These are phyloP conservation scores for Colletotrichum kahawae DNA, from an alignment of 2,329 filamentous ascomycete species.

Conservation along the genomic window DNA sequence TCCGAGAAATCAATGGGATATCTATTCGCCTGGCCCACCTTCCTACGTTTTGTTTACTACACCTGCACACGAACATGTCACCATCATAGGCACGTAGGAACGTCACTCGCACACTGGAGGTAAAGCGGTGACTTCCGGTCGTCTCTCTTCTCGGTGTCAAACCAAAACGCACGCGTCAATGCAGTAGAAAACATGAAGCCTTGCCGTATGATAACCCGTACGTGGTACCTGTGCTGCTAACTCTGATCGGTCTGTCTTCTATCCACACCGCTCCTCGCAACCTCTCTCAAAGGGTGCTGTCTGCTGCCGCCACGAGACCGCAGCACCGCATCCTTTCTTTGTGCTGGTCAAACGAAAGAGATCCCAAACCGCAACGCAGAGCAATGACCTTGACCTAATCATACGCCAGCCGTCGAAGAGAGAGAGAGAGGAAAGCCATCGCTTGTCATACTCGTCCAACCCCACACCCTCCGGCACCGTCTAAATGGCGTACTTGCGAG, in stretches of 20 bases:
- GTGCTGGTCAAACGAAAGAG: slow-evolving; percentile 15
- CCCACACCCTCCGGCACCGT: slow-evolving; percentile 22
- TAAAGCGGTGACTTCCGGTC: not conserved
- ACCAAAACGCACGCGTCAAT: slow-evolving; percentile 25
- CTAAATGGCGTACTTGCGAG: slow-evolving; percentile 97
- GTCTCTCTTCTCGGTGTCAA: slow-evolving; percentile 16
- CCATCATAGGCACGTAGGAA: not conserved
- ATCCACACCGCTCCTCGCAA: slow-evolving; percentile 18
- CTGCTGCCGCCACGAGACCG: not conserved
- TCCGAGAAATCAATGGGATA: fast-evolving
- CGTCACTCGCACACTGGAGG: not conserved
- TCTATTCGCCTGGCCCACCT: not conserved
- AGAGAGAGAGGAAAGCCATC: slow-evolving; percentile 18
- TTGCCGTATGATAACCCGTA: slow-evolving; percentile 41
- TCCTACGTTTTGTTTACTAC: not conserved
- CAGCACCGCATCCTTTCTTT: not conserved
- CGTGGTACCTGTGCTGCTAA: slow-evolving; percentile 36
- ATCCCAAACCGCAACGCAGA: slow-evolving; percentile 22
- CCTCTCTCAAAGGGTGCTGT: slow-evolving; percentile 11
- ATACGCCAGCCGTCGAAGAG: slow-evolving; percentile 21
- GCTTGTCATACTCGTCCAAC: slow-evolving; percentile 16
- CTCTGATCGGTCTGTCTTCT: slow-evolving; percentile 38
- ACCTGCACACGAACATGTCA: not conserved
- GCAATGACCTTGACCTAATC: slow-evolving; percentile 21
- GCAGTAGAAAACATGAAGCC: slow-evolving; percentile 39